phyloP scores from a whole-genome alignment of 352 stramenopile genomes.

The Plasmopara viticola region DNA sequence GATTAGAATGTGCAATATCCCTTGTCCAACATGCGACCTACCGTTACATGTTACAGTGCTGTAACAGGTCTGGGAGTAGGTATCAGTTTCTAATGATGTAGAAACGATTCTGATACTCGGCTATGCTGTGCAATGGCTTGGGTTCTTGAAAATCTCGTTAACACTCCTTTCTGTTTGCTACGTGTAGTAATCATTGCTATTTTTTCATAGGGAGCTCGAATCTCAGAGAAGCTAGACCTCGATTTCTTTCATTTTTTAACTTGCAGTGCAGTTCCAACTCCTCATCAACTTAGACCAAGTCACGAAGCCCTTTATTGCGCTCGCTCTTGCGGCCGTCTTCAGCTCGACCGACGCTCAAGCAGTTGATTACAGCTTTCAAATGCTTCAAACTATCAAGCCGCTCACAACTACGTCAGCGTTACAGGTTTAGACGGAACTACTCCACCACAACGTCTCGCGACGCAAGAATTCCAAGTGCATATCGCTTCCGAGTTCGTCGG shows the following conservation, averaged over 20 bases:
- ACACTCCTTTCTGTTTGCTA: too few species aligned
- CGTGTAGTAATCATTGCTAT: too few species aligned
- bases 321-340: constrained; percentile 22
- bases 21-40: too few species aligned
- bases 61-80: too few species aligned
- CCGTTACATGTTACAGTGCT: too few species aligned
- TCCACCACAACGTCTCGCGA: constrained; percentile 17
- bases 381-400: constrained; percentile 32
- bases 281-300: constrained; percentile 15
- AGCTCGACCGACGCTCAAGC: constrained; percentile 22
- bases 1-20: too few species aligned
- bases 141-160: too few species aligned
- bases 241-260: constrained; percentile 18
- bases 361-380: constrained; percentile 29
- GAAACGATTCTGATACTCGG: too few species aligned
- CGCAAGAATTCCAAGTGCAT: constrained; percentile 17
- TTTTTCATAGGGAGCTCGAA: too few species aligned
- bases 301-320: constrained; percentile 20
- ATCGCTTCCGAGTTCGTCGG: constrained; percentile 33
- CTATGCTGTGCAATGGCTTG: too few species aligned
- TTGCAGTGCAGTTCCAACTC: constrained; percentile 19
- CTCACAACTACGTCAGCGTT: constrained; percentile 20
- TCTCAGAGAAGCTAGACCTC: not conserved
- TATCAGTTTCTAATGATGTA: not conserved
- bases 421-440: constrained; percentile 26